Evolutionary conservation across 2,329 filamentous ascomycete genomes (phyloP), one percentile per base, ranked within the genome.

Genomic region (Curvularia hawaiiensis): DNA sequence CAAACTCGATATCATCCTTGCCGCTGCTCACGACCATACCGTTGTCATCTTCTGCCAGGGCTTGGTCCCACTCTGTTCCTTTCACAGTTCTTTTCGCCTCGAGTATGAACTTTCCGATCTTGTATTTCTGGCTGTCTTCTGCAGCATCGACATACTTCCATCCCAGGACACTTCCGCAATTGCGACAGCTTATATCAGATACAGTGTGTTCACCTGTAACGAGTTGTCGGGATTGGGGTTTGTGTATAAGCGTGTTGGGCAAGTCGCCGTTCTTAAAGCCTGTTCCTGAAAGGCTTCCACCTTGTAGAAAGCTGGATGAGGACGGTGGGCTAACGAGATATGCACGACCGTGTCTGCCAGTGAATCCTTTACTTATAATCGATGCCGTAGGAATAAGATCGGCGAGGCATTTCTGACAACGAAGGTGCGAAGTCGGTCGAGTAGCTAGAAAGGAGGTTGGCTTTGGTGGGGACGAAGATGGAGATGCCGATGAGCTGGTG

Each of bases 141-240:
- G 85, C 84, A 0, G 86, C 86, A 20, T 81, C 79, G 24, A 88
- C 81, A 66, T 88, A 88, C 71, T 88, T 88, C 86, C 86, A 88
- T 2, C 86, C 86, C 20, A 88, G 67, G 35, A 85, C 79, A 52
- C 70, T 81, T 2, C 81, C 83, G 60, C 86, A 88, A 46, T 80
- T 78, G 4, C 78, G 73, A 65, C 86, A 88, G 61, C 76, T 81
- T 43, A 88, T 82, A 59, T 88, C 86, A 54, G 80, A 80, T 7
- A 88, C 86, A 0, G 84, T 87, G 63, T 88, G 86, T 9, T 82
- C 80, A 46, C 86, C 86, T 2, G 86, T 88, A 39, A 88, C 85
- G 1, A 88, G 78, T 62, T 87, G 83, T 2, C 86, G 75, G 14
- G 84, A 79, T 0, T 85, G 82, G 9, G 85, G 77, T 48, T 80